Evolutionary conservation across 257 asterid species (phyloP), one percentile per base, ranked within the genome.

Genomic region (Lavandula angustifolia): DNA sequence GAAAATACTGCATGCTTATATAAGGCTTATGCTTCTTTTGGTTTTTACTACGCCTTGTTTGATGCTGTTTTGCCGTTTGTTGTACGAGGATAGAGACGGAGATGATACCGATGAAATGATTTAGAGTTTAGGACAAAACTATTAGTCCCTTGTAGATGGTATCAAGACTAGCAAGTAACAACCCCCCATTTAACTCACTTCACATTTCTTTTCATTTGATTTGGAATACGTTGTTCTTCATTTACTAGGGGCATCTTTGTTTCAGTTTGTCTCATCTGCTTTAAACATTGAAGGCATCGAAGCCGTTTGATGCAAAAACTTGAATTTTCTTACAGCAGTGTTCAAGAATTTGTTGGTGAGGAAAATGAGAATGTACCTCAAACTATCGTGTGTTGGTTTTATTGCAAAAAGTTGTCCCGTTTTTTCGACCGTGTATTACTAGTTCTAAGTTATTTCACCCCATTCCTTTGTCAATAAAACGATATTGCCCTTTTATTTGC

Each of bases 91-190:
- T 73, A 51, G 62, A 62, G 49, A 34, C 1, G 60, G 50, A 48
- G 74, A 76, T 73, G 72, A 22, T 66, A 38, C 52, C 76, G 54
- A 78, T 60, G 76, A 33, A 8, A 13, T 66, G 35, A 7, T 60
- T 52, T 58, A 11, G 57, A 54, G n/a, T 44, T 64, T 72, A 34
- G 31, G 63, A 52, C 67, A 41, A 64, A 58, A 34, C 32, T 41
- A 16, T 17, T 59, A 50, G 69, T 65, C 77, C 55, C 4, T 58
- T n/a, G 58, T 66, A n/a, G 42, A 33, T 52, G 63, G 54, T 59
- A 51, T 44, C 54, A 33, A 56, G 38, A 53, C 33, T 34, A 40
- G 7, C 9, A 58, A 22, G n/a, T n/a, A n/a, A n/a, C n/a, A n/a
- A n/a, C 67, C 43, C 48, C 32, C 12, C 44, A 33, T 67, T 31